Conservation (phyloP, 345 rosid species). For the Cardamine chenopodiifolia region DNA sequence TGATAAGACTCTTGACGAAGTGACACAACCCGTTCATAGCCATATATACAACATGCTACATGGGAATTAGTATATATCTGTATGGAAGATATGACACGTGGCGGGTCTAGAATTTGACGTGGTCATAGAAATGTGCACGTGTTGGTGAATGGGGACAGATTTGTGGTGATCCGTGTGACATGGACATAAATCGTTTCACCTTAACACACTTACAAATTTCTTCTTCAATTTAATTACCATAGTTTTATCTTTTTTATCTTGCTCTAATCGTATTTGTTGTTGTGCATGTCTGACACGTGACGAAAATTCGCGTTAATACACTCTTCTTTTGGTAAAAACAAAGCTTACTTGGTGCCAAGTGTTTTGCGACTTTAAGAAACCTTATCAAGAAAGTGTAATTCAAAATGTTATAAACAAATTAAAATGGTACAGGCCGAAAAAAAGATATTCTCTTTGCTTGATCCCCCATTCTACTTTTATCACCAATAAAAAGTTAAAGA, state of each 20-base stretch:
- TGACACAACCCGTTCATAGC: slow-evolving; percentile 25
- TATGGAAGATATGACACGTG: neutral
- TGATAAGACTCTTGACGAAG: slow-evolving; percentile 19
- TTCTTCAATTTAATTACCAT: too few species aligned
- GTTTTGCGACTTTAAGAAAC: slow-evolving; percentile 27
- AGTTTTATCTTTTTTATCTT: neutral
- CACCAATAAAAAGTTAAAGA: neutral
- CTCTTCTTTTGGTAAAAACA: slow-evolving; percentile 15
- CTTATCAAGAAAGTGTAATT: slow-evolving; percentile 13
- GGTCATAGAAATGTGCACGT: slow-evolving; percentile 30
- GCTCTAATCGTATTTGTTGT: neutral
- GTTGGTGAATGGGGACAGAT: slow-evolving; percentile 7
- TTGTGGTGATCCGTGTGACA: slow-evolving; percentile 37
- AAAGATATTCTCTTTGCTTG: slow-evolving; percentile 15
- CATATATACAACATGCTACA: slow-evolving; percentile 22
- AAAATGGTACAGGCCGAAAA: neutral
- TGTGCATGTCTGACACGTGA: slow-evolving; percentile 38
- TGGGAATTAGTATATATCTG: slow-evolving; percentile 14
- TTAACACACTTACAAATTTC: neutral
- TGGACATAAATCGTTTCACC: neutral
- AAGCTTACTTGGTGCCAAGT: slow-evolving; percentile 29
- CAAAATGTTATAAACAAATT: slow-evolving; percentile 18
- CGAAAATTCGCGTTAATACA: slow-evolving; percentile 12
- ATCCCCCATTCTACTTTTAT: neutral
- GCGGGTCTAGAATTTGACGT: neutral